These are phyloP conservation scores for Rugonectria rugulosa DNA, from an alignment of 2,329 filamentous ascomycete species.

Conservation along the genomic window DNA sequence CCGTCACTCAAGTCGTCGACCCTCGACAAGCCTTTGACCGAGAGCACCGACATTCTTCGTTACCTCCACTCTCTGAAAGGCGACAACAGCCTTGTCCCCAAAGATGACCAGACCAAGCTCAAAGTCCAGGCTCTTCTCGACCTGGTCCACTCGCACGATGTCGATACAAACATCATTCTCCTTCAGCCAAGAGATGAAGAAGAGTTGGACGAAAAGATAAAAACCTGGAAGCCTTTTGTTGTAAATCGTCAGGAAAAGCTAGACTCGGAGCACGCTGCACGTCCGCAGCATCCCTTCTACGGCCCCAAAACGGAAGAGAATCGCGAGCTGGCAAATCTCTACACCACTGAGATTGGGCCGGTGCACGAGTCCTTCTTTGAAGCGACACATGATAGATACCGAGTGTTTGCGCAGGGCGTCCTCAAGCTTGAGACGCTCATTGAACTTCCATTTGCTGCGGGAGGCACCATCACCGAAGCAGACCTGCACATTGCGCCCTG, in stretches of 20 bases:
- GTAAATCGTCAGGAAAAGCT: conserved; percentile 21
- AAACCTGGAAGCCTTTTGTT: conserved; percentile 15
- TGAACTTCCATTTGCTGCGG: conserved; percentile 27
- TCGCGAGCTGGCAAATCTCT: conserved; percentile 10
- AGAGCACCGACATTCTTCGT: conserved; percentile 25
- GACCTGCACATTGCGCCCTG: conserved; percentile 27
- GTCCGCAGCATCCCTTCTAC: conserved; percentile 29
- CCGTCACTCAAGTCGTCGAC: conserved; percentile 23
- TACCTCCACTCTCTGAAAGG: conserved; percentile 19
- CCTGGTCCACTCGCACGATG: conserved; percentile 23
- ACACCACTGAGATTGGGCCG: background rate
- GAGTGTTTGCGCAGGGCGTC: conserved; percentile 19
- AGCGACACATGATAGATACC: conserved; percentile 2
- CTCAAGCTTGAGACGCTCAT: conserved; percentile 24
- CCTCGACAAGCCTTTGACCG: conserved; percentile 17
- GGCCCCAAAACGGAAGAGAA: conserved; percentile 25
- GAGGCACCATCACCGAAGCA: conserved; percentile 24
- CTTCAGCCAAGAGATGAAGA: conserved; percentile 18
- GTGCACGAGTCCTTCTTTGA: conserved; percentile 21
- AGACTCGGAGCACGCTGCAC: conserved; percentile 17
- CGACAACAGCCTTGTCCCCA: conserved; percentile 6
- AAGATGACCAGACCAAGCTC: conserved; percentile 3
- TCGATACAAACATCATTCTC: conserved; percentile 27
- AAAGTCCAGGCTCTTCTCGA: conserved; percentile 21
- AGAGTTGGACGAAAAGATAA: conserved; percentile 17